Evolutionary conservation across 768 basidiomycete genomes (phyloP).

Genomic region (Gloeostereum incarnatum): DNA sequence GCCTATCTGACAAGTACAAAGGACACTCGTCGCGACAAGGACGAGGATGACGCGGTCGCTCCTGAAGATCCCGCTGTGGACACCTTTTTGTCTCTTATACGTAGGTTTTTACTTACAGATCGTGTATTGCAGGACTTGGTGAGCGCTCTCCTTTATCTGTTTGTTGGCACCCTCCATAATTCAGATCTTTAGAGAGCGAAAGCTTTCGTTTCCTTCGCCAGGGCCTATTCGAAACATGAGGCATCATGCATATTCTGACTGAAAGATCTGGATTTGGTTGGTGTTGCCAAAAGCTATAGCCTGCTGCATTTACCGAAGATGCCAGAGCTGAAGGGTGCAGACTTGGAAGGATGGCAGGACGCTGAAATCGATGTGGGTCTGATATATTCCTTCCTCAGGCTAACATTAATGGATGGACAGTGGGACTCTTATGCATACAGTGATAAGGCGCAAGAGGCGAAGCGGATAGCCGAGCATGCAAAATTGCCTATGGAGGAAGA

Average conservation of each 20-base stretch:
- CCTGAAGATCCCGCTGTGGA: constrained; percentile 45
- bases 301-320: constrained; percentile 85
- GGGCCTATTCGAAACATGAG: constrained; percentile 95
- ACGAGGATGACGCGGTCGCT: constrained; percentile 21
- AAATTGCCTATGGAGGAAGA: constrained; percentile 21
- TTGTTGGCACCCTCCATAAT: neutral
- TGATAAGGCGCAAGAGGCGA: constrained; percentile 74
- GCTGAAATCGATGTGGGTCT: constrained; percentile 66
- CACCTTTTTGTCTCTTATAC: constrained; percentile 41
- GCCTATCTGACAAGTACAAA: no score
- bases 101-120: constrained; percentile 57
- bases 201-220: constrained; percentile 90
- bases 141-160: constrained; percentile 6
- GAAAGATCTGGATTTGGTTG: constrained; percentile 80
- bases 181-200: constrained; percentile 54
- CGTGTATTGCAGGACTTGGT: constrained; percentile 84
- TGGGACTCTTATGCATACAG: constrained; percentile 75
- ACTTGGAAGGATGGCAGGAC: constrained; percentile 62
- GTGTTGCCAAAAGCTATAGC: constrained; percentile 78
- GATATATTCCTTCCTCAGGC: neutral
- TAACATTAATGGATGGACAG: constrained; percentile 23
- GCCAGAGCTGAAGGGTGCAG: constrained; percentile 76
- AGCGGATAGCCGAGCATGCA: constrained; percentile 41
- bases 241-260: constrained; percentile 94
- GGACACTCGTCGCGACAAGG: no score